These are phyloP conservation scores for Tremella mesenterica DNA, from an alignment of 768 basidiomycete species.

Conservation along the genomic window DNA sequence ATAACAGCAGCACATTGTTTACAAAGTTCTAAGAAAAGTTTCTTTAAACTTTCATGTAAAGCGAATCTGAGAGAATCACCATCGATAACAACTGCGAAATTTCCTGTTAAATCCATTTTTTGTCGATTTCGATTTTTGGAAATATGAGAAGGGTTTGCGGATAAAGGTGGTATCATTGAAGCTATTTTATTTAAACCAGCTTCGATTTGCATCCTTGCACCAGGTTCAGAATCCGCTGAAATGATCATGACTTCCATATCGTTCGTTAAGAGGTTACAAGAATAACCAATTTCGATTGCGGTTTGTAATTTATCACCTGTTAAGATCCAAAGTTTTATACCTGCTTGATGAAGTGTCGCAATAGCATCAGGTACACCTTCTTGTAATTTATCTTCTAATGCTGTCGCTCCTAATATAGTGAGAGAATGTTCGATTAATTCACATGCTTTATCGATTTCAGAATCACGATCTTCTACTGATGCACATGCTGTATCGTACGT, in stretches of 20 bases:
- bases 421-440: conserved; percentile 74
- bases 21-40: conserved; percentile 78
- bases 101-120: conserved; percentile 44
- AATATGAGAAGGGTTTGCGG: not conserved
- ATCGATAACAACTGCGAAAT: conserved; percentile 92
- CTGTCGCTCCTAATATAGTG: conserved; percentile 83
- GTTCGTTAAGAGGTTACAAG: conserved; percentile 84
- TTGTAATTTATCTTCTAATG: conserved; percentile 93
- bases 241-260: conserved; percentile 97
- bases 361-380: conserved; percentile 96
- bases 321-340: conserved; percentile 96
- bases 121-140: conserved; percentile 44
- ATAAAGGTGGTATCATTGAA: conserved; percentile 61
- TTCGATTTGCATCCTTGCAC: conserved; percentile 76
- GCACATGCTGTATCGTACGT: conserved; percentile 74
- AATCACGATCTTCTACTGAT: conserved; percentile 70
- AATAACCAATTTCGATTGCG: conserved; percentile 95
- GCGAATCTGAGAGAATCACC: conserved; percentile 84
- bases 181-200: conserved; percentile 90
- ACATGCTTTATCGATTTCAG: conserved; percentile 80
- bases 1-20: conserved; percentile 98
- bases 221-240: conserved; percentile 68
- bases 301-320: conserved; percentile 98
- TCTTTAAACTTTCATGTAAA: conserved; percentile 65
- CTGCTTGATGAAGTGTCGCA: conserved; percentile 77